Percentiles rank a stretch among this genome's conserved stretches.
phyloP scores from a whole-genome alignment of 1,284 basidiomycete genomes.

The Moesziomyces parantarcticus region DNA sequence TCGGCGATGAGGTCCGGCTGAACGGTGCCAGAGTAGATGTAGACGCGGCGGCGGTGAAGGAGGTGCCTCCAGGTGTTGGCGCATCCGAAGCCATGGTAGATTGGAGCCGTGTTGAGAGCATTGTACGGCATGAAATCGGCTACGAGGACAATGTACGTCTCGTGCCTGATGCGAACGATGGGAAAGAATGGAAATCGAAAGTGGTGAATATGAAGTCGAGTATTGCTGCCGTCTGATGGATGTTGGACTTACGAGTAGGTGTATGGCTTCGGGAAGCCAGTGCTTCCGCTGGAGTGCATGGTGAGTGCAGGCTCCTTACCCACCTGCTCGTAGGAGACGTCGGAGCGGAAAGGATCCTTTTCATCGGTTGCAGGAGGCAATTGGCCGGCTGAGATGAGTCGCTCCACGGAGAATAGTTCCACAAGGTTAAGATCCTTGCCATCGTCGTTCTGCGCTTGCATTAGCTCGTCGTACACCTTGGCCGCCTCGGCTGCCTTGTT shows the following conservation, averaged over 20 bases:
- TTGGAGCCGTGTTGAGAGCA: slow-evolving; percentile 30
- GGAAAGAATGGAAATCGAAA: not conserved
- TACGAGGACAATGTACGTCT: slow-evolving; percentile 20
- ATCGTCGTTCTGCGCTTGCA: slow-evolving; percentile 2
- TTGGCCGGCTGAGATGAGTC: slow-evolving; percentile 3
- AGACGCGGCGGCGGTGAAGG: slow-evolving; percentile 21
- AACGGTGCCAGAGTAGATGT: slow-evolving; percentile 32
- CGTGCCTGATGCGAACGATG: slow-evolving; percentile 10
- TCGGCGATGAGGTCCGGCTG: slow-evolving; percentile 18
- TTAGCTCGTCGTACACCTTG: slow-evolving; percentile 4
- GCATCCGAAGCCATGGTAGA: slow-evolving; percentile 46
- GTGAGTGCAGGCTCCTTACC: slow-evolving; percentile 21
- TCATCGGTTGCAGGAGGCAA: slow-evolving; percentile 8
- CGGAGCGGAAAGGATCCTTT: slow-evolving; percentile 14
- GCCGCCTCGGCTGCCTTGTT: slow-evolving; percentile 11
- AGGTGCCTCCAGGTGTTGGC: slow-evolving; percentile 32
- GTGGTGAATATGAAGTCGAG: too few relatives aligned
- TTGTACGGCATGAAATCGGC: slow-evolving; percentile 26
- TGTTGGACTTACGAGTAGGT: slow-evolving; percentile 14
- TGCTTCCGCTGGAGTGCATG: slow-evolving; percentile 49
- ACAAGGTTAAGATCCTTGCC: not conserved
- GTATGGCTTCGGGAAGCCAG: slow-evolving; percentile 46
- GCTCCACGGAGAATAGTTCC: slow-evolving; percentile 6
- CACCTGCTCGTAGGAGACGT: slow-evolving; percentile 17
- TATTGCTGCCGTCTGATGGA: too few relatives aligned